These are phyloP conservation scores for Apiospora koreana DNA, from an alignment of 2,329 filamentous ascomycete genomes.

Conservation along the genomic window DNA sequence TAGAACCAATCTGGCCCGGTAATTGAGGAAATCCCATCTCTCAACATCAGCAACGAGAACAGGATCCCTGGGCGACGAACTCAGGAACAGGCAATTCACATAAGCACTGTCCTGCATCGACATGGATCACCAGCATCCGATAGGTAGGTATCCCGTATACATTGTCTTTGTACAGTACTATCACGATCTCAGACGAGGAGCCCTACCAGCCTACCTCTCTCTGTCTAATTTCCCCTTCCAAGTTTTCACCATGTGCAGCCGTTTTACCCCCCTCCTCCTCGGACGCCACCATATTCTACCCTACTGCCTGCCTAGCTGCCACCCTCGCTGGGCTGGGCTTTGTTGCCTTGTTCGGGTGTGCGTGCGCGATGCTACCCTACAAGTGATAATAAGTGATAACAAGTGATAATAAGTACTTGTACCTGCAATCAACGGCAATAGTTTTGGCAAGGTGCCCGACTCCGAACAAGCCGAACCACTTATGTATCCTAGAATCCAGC, in stretches of 20 bases:
- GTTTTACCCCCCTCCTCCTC: background rate
- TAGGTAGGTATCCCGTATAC: background rate
- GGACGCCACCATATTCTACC: background rate
- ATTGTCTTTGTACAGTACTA: background rate
- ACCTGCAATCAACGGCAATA: background rate
- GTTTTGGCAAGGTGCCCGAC: background rate
- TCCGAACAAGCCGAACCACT: background rate
- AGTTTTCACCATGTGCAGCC: background rate
- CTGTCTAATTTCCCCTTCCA: constrained; percentile 6
- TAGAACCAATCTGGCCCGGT: background rate
- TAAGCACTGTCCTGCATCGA: background rate
- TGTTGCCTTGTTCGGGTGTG: background rate
- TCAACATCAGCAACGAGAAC: background rate
- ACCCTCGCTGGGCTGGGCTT: background rate
- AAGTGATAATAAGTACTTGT: background rate
- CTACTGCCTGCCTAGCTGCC: background rate
- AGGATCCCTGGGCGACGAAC: background rate
- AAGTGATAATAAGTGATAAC: too few species aligned
- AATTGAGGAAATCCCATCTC: background rate
- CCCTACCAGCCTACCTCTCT: background rate
- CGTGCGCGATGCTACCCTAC: constrained; percentile 2
- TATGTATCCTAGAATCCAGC: background rate
- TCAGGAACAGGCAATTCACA: background rate
- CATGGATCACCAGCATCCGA: background rate
- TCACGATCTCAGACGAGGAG: background rate